phyloP scores from a whole-genome alignment of 441 rosid species.

The Gossypium aridum region DNA sequence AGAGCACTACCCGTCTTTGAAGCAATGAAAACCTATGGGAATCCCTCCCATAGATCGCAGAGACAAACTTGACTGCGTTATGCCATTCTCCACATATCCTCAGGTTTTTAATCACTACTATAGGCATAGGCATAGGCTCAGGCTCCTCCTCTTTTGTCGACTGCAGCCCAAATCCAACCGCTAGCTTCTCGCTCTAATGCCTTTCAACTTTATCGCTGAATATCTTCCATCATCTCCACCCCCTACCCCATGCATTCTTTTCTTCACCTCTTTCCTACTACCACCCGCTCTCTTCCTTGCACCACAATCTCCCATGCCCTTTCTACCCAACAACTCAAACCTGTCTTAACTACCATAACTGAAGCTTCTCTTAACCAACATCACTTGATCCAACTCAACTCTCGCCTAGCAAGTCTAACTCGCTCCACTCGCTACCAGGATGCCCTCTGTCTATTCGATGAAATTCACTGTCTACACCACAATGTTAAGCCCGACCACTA shows the following conservation, averaged over 20 bases:
- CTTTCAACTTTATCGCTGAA: conserved; percentile 45
- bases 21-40: conserved; percentile 63
- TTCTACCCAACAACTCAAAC: conserved; percentile 28
- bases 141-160: conserved; percentile 44
- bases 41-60: conserved; percentile 50
- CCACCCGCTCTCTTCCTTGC: conserved; percentile 78
- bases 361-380: conserved; percentile 19
- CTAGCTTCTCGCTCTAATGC: conserved; percentile 83
- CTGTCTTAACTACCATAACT: conserved; percentile 12
- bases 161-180: conserved; percentile 73
- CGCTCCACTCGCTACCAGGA: conserved; percentile 36
- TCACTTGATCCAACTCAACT: conserved; percentile 40
- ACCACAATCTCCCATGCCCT: conserved; percentile 67
- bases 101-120: conserved; percentile 70
- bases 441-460: conserved; percentile 46
- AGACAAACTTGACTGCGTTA: conserved; percentile 64
- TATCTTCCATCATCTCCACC: conserved; percentile 72
- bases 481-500: conserved; percentile 53
- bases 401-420: conserved; percentile 29
- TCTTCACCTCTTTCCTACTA: conserved; percentile 78
- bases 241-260: conserved; percentile 54
- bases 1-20: conserved; percentile 55
- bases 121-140: conserved; percentile 15
- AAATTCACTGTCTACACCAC: conserved; percentile 28
- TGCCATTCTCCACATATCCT: conserved; percentile 89